phyloP scores from a whole-genome alignment of 2,329 filamentous ascomycete genomes.

The Colletotrichum paranaense region DNA sequence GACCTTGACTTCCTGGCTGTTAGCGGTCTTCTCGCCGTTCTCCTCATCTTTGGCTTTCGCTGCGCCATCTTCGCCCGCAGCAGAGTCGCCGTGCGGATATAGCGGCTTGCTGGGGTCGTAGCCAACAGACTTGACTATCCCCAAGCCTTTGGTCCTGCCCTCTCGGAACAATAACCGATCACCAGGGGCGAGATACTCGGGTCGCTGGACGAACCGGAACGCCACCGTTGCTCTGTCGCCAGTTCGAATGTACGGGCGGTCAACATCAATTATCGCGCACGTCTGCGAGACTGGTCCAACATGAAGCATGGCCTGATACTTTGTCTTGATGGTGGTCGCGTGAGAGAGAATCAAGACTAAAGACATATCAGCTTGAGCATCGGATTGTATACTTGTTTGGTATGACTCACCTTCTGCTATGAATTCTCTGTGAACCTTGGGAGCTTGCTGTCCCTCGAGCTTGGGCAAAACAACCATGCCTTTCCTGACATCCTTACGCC shows the following conservation, averaged over 20 bases:
- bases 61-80: background rate
- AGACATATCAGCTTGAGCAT: slow-evolving; percentile 15
- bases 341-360: slow-evolving; percentile 92
- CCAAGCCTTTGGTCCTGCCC: slow-evolving; percentile 92
- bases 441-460: slow-evolving; percentile 75
- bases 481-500: slow-evolving; percentile 93
- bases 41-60: slow-evolving; percentile 6
- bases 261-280: slow-evolving; percentile 96
- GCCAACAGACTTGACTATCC: slow-evolving; percentile 91
- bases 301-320: slow-evolving; percentile 98
- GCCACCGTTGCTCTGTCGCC: slow-evolving; percentile 95
- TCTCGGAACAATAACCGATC: slow-evolving; percentile 94
- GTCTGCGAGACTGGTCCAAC: slow-evolving; percentile 96
- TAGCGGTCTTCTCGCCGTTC: slow-evolving; percentile 7
- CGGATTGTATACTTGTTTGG: background rate
- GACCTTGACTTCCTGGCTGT: slow-evolving; percentile 25
- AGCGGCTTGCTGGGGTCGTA: slow-evolving; percentile 77
- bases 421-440: slow-evolving; percentile 80
- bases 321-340: slow-evolving; percentile 95
- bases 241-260: slow-evolving; percentile 93
- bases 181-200: slow-evolving; percentile 90
- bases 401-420: slow-evolving; percentile 74
- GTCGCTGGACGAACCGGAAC: slow-evolving; percentile 93
- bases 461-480: slow-evolving; percentile 97
- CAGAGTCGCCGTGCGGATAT: slow-evolving; percentile 25